phyloP scores from a whole-genome alignment of 495 filamentous ascomycete species.

The Emericellopsis terricola region DNA sequence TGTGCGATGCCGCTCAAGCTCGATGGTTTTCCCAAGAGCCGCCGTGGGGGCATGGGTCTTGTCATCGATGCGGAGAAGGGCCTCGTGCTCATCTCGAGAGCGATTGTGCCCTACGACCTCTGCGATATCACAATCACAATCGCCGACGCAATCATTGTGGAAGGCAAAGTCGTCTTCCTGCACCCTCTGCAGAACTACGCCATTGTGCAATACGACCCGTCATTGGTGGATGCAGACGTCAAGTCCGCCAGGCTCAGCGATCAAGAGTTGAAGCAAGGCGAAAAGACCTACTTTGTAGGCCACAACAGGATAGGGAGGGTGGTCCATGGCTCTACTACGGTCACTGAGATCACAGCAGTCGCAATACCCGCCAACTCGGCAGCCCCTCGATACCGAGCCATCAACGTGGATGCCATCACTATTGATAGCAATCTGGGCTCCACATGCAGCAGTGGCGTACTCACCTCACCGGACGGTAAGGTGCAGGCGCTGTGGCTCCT shows the following conservation, averaged over 20 bases:
- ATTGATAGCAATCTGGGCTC: conserved; percentile 82
- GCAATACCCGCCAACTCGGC: conserved; percentile 84
- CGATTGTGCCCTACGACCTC: conserved; percentile 87
- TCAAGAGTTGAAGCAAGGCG: conserved; percentile 68
- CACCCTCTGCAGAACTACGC: conserved; percentile 97
- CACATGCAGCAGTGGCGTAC: conserved; percentile 88
- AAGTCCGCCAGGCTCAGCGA: conserved; percentile 69
- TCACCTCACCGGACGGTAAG: conserved; percentile 75
- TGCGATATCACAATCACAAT: conserved; percentile 92
- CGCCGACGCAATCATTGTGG: conserved; percentile 86
- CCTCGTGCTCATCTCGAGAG: conserved; percentile 79
- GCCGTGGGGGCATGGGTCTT: conserved; percentile 87
- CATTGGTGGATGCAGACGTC: conserved; percentile 81
- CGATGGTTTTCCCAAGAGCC: conserved; percentile 82
- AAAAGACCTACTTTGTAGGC: conserved; percentile 86
- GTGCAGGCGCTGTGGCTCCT: conserved; percentile 94
- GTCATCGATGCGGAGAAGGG: conserved; percentile 94
- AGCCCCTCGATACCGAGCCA: conserved; percentile 84
- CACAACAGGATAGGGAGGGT: conserved; percentile 92
- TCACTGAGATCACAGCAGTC: conserved; percentile 95
- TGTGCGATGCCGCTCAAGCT: conserved; percentile 90
- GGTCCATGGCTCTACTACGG: conserved; percentile 81
- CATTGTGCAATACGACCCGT: conserved; percentile 87
- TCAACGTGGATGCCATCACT: conserved; percentile 94
- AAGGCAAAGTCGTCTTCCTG: conserved; percentile 87